phyloP scores from a whole-genome alignment of 257 asterid genomes.

The Solanum sparsipilum region DNA sequence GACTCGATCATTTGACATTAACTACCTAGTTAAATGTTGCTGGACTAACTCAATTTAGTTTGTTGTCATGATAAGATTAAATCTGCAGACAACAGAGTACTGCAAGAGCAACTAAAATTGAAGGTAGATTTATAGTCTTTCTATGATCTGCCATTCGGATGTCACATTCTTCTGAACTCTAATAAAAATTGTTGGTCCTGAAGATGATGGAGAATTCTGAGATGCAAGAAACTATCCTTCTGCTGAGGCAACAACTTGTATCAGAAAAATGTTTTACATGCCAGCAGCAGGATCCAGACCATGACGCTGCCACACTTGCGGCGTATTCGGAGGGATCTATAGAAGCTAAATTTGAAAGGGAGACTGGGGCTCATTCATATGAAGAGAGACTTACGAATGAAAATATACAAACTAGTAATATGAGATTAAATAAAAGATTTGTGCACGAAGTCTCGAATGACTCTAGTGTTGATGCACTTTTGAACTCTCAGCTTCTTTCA shows the following conservation, averaged over 20 bases:
- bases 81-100: conserved; percentile 85
- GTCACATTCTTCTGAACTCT: not conserved
- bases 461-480: conserved; percentile 23
- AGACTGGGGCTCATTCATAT: conserved; percentile 15
- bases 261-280: conserved; percentile 24
- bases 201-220: conserved; percentile 48
- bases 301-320: conserved; percentile 16
- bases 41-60: conserved; percentile 20
- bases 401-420: conserved; percentile 43
- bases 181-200: conserved; percentile 1
- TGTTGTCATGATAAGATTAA: conserved; percentile 34
- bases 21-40: not conserved
- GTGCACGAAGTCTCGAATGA: conserved; percentile 24
- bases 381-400: conserved; percentile 34
- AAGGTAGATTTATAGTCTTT: conserved; percentile 36
- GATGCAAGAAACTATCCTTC: conserved; percentile 52
- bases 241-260: conserved; percentile 47
- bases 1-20: not conserved
- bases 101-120: conserved; percentile 66
- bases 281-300: conserved; percentile 3
- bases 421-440: conserved; percentile 34
- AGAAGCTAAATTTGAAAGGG: conserved; percentile 16
- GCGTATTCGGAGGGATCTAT: conserved; percentile 24
- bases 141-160: not conserved
- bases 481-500: conserved; percentile 41